phyloP scores from a whole-genome alignment of 2,329 filamentous ascomycete species.

The Emmonsiellopsis sp. region DNA sequence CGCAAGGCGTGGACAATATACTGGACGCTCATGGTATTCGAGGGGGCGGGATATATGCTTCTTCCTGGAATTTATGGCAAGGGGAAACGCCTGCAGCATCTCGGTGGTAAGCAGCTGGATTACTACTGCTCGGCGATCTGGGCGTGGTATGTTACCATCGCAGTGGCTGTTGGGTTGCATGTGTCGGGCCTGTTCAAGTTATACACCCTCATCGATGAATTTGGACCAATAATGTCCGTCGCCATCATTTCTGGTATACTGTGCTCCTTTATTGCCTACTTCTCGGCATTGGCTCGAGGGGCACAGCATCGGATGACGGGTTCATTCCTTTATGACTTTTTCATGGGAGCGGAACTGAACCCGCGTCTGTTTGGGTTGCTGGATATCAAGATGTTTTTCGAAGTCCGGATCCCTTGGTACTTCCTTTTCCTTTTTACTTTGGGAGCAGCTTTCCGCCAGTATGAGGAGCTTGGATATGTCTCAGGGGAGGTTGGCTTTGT shows the following conservation, averaged over 20 bases:
- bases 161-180: conserved; percentile 60
- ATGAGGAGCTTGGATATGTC: conserved; percentile 74
- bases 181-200: conserved; percentile 75
- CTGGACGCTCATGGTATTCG: conserved; percentile 82
- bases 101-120: conserved; percentile 71
- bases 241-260: conserved; percentile 88
- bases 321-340: conserved; percentile 71
- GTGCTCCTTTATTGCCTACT: conserved; percentile 72
- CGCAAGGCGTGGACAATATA: conserved; percentile 82
- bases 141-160: conserved; percentile 79
- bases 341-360: conserved; percentile 81
- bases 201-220: conserved; percentile 88
- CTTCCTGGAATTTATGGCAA: conserved; percentile 80
- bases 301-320: conserved; percentile 87
- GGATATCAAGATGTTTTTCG: conserved; percentile 92
- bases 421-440: conserved; percentile 71
- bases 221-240: conserved; percentile 82
- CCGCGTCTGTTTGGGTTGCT: conserved; percentile 73
- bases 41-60: conserved; percentile 70
- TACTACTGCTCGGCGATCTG: conserved; percentile 90
- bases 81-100: conserved; percentile 76
- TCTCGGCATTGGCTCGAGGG: conserved; percentile 70
- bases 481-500: conserved; percentile 76
- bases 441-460: conserved; percentile 68
- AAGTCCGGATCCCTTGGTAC: conserved; percentile 86